Conservation (phyloP, 176 grass and related monocot genomes). For the Zoysia japonica region DNA sequence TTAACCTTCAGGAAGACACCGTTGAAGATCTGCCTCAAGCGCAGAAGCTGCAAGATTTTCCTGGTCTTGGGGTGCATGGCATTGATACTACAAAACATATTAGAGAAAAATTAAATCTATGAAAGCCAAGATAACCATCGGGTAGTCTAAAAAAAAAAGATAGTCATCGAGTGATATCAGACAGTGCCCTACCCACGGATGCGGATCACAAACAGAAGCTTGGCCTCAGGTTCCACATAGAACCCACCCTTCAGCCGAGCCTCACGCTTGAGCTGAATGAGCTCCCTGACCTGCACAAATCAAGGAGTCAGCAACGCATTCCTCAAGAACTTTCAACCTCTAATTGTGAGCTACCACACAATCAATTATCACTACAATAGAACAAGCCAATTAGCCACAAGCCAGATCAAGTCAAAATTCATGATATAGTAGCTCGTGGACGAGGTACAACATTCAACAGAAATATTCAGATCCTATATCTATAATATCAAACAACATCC, state of each 20-base stretch:
- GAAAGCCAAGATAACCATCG: background rate
- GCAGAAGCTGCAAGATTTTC: slow-evolving; percentile 89
- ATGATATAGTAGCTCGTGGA: background rate
- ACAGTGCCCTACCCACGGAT: slow-evolving; percentile 63
- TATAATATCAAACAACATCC: background rate
- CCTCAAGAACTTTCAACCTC: background rate
- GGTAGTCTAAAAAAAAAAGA: too few relatives aligned
- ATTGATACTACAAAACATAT: slow-evolving; percentile 68
- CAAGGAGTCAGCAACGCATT: background rate
- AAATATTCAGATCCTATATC: background rate
- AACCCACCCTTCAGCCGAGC: slow-evolving; percentile 92
- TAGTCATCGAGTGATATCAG: too few relatives aligned
- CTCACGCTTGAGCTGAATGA: slow-evolving; percentile 86
- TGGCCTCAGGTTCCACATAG: slow-evolving; percentile 87
- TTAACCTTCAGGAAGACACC: slow-evolving; percentile 96
- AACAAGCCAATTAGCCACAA: background rate
- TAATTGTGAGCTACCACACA: background rate
- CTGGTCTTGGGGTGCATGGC: slow-evolving; percentile 93
- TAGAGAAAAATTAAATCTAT: background rate
- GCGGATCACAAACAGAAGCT: slow-evolving; percentile 81
- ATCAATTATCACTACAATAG: background rate
- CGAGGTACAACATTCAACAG: background rate
- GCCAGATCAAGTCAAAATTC: background rate
- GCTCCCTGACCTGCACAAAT: slow-evolving; percentile 70
- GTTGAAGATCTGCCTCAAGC: slow-evolving; percentile 94